A percentile compares a stretch with the other conserved stretches of the same genome.
phyloP scores from a whole-genome alignment of 139 green algal species.

The Astrephomene gubernaculifera region DNA sequence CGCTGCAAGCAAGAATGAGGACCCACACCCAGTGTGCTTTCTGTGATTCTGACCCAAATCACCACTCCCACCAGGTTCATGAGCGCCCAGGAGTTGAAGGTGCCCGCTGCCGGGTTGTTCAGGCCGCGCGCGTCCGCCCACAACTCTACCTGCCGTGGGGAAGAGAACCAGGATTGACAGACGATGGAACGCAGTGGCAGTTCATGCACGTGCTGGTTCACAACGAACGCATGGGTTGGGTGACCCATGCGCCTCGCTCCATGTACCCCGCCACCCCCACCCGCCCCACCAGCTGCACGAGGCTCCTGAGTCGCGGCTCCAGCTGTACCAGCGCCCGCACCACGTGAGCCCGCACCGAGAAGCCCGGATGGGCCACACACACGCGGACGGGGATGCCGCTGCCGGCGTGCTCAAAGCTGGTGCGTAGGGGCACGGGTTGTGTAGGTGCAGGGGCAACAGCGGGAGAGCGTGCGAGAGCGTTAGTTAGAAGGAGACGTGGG shows the following conservation, averaged over 20 bases:
- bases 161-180: too few relatives aligned
- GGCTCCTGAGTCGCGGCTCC: conserved; percentile 31
- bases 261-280: not conserved
- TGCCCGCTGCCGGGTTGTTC: conserved; percentile 47
- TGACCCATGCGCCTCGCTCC: not conserved
- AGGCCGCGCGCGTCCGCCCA: conserved; percentile 44
- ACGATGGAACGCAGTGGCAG: too few relatives aligned
- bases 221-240: too few relatives aligned
- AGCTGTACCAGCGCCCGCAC: conserved; percentile 18
- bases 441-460: too few relatives aligned
- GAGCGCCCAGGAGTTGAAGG: conserved; percentile 55
- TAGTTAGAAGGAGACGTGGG: too few relatives aligned
- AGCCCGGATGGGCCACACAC: conserved; percentile 43
- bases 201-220: too few relatives aligned
- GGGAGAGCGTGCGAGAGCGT: too few relatives aligned
- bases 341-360: conserved; percentile 29
- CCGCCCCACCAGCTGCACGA: conserved; percentile 44
- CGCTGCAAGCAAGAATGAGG: too few relatives aligned
- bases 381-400: conserved; percentile 43
- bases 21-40: too few relatives aligned
- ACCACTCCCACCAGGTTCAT: conserved; percentile 45
- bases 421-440: not conserved
- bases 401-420: conserved; percentile 41
- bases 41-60: not conserved
- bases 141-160: conserved; percentile 46